Evolutionary conservation across 352 stramenopile species (phyloP).

Genomic region (Phytopythium montanum): DNA sequence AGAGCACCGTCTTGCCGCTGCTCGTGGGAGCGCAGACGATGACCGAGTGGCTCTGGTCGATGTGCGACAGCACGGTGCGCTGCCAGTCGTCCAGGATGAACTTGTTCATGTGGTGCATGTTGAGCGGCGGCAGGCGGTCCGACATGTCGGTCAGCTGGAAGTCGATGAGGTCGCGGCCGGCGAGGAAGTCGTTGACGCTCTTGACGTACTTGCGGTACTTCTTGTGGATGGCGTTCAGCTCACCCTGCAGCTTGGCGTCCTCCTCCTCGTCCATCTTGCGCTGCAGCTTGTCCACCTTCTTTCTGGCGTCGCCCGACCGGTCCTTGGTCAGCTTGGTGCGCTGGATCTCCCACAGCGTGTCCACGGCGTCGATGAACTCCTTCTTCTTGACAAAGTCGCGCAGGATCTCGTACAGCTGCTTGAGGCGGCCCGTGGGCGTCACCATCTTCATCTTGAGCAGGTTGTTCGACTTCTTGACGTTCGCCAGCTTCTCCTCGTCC

Average conservation of each 20-base stretch:
- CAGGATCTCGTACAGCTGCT: constrained; percentile 85
- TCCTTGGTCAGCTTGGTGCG: constrained; percentile 58
- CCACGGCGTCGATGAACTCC: constrained; percentile 79
- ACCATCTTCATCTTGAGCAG: constrained; percentile 85
- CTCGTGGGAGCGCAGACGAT: constrained; percentile 98
- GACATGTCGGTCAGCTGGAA: constrained; percentile 88
- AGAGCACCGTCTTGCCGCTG: constrained; percentile 96
- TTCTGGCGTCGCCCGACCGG: constrained; percentile 40
- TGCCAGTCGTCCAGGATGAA: constrained; percentile 98
- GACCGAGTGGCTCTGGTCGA: constrained; percentile 94
- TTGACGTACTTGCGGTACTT: constrained; percentile 89
- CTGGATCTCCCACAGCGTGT: constrained; percentile 88
- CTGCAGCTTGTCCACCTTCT: constrained; percentile 70
- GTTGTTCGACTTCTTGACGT: constrained; percentile 83
- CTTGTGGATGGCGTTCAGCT: constrained; percentile 77
- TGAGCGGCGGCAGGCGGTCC: constrained; percentile 76
- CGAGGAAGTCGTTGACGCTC: constrained; percentile 63
- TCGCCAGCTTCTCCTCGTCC: constrained; percentile 85
- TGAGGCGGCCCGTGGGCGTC: constrained; percentile 72
- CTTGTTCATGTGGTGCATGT: constrained; percentile 91
- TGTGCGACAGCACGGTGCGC: constrained; percentile 92
- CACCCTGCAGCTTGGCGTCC: constrained; percentile 53
- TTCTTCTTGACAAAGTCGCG: constrained; percentile 83
- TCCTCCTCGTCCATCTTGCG: constrained; percentile 74
- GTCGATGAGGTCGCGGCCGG: constrained; percentile 72